Evolutionary conservation across 352 stramenopile genomes (phyloP).

Genomic region (Pythium folliculosum): DNA sequence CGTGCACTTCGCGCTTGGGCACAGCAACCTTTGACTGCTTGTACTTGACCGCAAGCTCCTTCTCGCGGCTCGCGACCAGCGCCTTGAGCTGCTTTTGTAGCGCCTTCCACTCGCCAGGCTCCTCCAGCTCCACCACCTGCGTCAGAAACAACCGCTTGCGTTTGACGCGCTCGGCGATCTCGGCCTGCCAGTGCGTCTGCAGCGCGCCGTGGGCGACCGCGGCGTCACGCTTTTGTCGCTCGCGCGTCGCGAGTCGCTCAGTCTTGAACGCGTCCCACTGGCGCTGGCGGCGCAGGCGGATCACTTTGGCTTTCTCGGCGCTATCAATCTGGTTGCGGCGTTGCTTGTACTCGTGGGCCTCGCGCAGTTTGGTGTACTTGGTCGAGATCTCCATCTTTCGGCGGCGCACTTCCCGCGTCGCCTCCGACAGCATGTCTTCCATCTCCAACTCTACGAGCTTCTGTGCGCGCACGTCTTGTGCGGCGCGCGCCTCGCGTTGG

Average conservation of each 20-base stretch:
- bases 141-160: constrained; percentile 38
- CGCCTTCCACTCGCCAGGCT: constrained; percentile 51
- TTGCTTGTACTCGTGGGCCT: constrained; percentile 46
- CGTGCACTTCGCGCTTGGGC: constrained; percentile 43
- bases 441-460: constrained; percentile 48
- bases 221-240: constrained; percentile 43
- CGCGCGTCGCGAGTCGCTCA: constrained; percentile 38
- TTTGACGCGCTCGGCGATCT: constrained; percentile 33
- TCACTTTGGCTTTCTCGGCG: constrained; percentile 62
- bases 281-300: constrained; percentile 51
- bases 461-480: constrained; percentile 32
- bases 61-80: constrained; percentile 36
- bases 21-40: constrained; percentile 48
- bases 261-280: constrained; percentile 63
- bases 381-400: constrained; percentile 48
- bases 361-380: constrained; percentile 54
- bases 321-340: constrained; percentile 52
- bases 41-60: constrained; percentile 44
- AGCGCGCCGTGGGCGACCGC: constrained; percentile 40
- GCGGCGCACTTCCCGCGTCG: constrained; percentile 30
- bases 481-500: constrained; percentile 20
- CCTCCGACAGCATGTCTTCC: constrained; percentile 38
- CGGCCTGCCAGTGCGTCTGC: constrained; percentile 46
- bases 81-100: constrained; percentile 44
- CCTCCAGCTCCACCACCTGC: constrained; percentile 55